These are phyloP conservation scores for Fusarium verrucosum DNA, from an alignment of 2,329 filamentous ascomycete genomes.

Conservation along the genomic window DNA sequence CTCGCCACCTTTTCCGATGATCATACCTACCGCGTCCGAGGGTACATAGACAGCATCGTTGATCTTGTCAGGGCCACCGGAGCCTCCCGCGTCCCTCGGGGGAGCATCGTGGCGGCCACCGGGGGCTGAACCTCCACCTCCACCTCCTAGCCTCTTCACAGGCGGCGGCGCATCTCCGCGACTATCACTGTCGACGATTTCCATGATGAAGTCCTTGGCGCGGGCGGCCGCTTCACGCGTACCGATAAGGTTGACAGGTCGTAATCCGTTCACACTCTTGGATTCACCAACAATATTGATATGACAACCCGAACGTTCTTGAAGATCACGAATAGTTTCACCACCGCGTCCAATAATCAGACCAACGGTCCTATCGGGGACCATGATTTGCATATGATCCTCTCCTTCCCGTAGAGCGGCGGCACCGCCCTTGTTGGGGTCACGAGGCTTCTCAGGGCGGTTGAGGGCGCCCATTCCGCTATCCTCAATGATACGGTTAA, in stretches of 20 bases:
- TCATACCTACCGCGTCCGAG: slow-evolving; percentile 94
- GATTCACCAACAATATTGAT: slow-evolving; percentile 95
- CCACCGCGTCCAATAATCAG: slow-evolving; percentile 93
- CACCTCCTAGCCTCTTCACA: slow-evolving; percentile 40
- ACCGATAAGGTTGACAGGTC: slow-evolving; percentile 90
- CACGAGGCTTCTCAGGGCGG: slow-evolving; percentile 55
- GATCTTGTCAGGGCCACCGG: slow-evolving; percentile 69
- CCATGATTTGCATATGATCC: slow-evolving; percentile 91
- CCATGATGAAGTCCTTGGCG: slow-evolving; percentile 88
- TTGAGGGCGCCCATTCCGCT: slow-evolving; percentile 63
- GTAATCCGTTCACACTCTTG: slow-evolving; percentile 88
- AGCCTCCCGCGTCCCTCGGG: slow-evolving; percentile 51
- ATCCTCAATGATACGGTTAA: slow-evolving; percentile 88
- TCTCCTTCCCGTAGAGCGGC: slow-evolving; percentile 76
- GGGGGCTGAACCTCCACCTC: slow-evolving; percentile 35
- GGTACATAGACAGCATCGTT: slow-evolving; percentile 87
- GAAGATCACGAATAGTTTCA: slow-evolving; percentile 90
- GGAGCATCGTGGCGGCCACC: slow-evolving; percentile 46
- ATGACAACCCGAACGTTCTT: slow-evolving; percentile 92
- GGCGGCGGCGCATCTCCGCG: slow-evolving; percentile 60
- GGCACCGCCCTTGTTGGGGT: slow-evolving; percentile 51
- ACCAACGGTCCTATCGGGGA: slow-evolving; percentile 90
- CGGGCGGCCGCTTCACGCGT: slow-evolving; percentile 76
- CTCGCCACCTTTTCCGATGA: slow-evolving; percentile 93
- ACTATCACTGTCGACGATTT: slow-evolving; percentile 93